Evolutionary conservation across 495 filamentous ascomycete genomes (phyloP).

Genomic region (Daldinia vernicosa): DNA sequence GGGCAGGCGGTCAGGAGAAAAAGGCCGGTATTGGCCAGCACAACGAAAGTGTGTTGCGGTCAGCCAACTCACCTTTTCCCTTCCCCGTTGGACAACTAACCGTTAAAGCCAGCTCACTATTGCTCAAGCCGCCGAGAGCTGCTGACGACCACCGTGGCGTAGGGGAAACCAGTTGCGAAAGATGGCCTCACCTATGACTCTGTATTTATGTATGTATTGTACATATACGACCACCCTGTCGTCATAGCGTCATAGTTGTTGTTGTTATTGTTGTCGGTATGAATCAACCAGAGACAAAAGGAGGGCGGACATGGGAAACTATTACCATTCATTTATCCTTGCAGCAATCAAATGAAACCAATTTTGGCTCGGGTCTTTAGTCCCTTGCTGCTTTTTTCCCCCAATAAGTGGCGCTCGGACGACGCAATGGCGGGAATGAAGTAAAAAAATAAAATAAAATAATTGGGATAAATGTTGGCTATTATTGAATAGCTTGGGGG

Average conservation of each 20-base stretch:
- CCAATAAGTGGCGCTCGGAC: slow-evolving; percentile 25
- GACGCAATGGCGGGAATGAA: slow-evolving; percentile 20
- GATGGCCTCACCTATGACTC: slow-evolving; percentile 11
- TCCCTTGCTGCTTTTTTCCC: background rate
- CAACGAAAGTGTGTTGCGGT: slow-evolving; percentile 40
- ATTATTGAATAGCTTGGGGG: slow-evolving; percentile 27
- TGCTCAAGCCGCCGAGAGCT: slow-evolving; percentile 32
- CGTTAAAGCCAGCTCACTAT: slow-evolving; percentile 24
- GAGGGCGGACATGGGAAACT: slow-evolving; percentile 8
- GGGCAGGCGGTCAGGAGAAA: slow-evolving; percentile 43
- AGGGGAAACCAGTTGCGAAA: slow-evolving; percentile 38
- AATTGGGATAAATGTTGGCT: slow-evolving; percentile 21
- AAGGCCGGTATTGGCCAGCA: slow-evolving; percentile 45
- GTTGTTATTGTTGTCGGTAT: slow-evolving; percentile 14
- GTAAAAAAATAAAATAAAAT: slow-evolving; percentile 10
- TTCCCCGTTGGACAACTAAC: slow-evolving; percentile 26
- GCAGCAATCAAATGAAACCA: slow-evolving; percentile 14
- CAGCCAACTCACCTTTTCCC: slow-evolving; percentile 42
- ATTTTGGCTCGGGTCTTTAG: slow-evolving; percentile 22
- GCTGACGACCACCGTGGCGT: slow-evolving; percentile 40
- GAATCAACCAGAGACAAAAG: slow-evolving; percentile 10
- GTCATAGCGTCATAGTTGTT: slow-evolving; percentile 25
- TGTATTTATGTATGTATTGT: too few species aligned
- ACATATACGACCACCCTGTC: slow-evolving; percentile 12
- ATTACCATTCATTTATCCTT: slow-evolving; percentile 20